Evolutionary conservation across 163 green algal genomes (phyloP).

Genomic region (Trebouxiophyceae sp.): DNA sequence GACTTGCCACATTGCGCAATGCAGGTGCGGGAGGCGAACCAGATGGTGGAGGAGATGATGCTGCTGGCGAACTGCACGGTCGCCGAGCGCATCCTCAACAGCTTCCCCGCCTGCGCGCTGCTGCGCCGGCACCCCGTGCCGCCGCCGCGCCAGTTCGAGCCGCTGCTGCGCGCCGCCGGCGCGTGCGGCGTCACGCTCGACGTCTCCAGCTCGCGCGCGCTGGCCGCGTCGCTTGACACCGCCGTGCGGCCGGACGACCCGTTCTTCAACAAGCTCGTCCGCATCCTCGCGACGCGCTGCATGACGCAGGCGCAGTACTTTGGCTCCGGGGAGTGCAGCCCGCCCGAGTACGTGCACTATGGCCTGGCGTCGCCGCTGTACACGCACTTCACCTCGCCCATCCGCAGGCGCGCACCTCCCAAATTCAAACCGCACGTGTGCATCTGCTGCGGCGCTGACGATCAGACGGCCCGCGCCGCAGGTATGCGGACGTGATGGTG

Average conservation of each 20-base stretch:
- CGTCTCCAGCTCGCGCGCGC: conserved; percentile 48
- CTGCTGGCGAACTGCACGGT: conserved; percentile 90
- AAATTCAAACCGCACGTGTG: no score
- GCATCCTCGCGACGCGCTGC: conserved; percentile 94
- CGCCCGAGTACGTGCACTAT: conserved; percentile 86
- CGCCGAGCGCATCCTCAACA: conserved; percentile 67
- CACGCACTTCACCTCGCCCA: conserved; percentile 99
- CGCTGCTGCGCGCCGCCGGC: conserved; percentile 63
- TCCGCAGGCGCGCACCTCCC: conserved; percentile 58
- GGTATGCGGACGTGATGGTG: conserved; percentile 93
- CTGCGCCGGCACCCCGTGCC: conserved; percentile 80
- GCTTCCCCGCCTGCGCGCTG: conserved; percentile 76
- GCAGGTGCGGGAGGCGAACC: conserved; percentile 83
- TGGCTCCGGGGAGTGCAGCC: conserved; percentile 38
- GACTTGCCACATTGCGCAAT: neutral
- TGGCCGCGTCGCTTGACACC: conserved; percentile 81
- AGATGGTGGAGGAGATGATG: conserved; percentile 99
- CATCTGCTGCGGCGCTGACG: no score
- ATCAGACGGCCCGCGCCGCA: conserved; percentile 19
- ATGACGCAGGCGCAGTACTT: conserved; percentile 91
- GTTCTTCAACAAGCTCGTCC: conserved; percentile 97
- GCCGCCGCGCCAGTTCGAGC: conserved; percentile 73
- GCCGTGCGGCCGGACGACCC: conserved; percentile 64
- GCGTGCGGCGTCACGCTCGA: conserved; percentile 73
- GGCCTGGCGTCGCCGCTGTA: conserved; percentile 91